Conservation (phyloP, 2,329 filamentous ascomycete genomes). For the Metarhizium humberi region DNA sequence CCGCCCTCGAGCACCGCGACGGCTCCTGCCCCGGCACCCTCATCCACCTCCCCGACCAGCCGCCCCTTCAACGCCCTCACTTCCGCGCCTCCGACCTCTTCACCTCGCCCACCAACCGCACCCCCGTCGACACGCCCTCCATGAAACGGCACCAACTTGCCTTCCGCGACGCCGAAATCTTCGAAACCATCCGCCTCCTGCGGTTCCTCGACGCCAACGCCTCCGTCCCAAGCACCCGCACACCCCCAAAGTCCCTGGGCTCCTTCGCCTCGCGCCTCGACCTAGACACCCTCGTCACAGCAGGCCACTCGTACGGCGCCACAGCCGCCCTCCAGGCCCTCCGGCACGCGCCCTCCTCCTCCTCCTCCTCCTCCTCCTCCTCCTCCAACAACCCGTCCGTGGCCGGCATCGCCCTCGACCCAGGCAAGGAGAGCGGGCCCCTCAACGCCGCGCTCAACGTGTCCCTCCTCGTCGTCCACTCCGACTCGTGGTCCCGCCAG, state of each 20-base stretch:
- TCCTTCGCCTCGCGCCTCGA: slow-evolving; percentile 46
- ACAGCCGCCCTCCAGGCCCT: slow-evolving; percentile 53
- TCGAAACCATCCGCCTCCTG: slow-evolving; percentile 32
- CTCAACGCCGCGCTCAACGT: slow-evolving; percentile 50
- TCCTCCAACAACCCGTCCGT: slow-evolving; percentile 29
- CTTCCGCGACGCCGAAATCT: slow-evolving; percentile 41
- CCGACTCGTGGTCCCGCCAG: slow-evolving; percentile 53
- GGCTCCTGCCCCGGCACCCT: slow-evolving; percentile 38
- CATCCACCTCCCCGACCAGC: slow-evolving; percentile 21
- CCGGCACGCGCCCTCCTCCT: slow-evolving; percentile 29
- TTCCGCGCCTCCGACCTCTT: slow-evolving; percentile 26
- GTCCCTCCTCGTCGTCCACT: slow-evolving; percentile 53
- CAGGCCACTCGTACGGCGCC: slow-evolving; percentile 58
- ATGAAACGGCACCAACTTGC: slow-evolving; percentile 38
- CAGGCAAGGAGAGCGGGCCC: slow-evolving; percentile 53
- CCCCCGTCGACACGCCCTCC: slow-evolving; percentile 23
- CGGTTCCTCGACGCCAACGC: slow-evolving; percentile 27
- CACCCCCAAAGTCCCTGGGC: slow-evolving; percentile 35
- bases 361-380: slow-evolving; percentile 16
- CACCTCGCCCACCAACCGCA: slow-evolving; percentile 9
- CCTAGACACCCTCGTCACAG: slow-evolving; percentile 42
- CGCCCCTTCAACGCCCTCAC: slow-evolving; percentile 21
- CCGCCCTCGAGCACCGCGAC: slow-evolving; percentile 42
- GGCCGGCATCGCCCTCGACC: slow-evolving; percentile 54
- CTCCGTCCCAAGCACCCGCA: slow-evolving; percentile 32